Evolutionary conservation across 2,329 filamentous ascomycete species (phyloP), one percentile per base, ranked within the genome.

Genomic region (Dichotomopilus funicola): DNA sequence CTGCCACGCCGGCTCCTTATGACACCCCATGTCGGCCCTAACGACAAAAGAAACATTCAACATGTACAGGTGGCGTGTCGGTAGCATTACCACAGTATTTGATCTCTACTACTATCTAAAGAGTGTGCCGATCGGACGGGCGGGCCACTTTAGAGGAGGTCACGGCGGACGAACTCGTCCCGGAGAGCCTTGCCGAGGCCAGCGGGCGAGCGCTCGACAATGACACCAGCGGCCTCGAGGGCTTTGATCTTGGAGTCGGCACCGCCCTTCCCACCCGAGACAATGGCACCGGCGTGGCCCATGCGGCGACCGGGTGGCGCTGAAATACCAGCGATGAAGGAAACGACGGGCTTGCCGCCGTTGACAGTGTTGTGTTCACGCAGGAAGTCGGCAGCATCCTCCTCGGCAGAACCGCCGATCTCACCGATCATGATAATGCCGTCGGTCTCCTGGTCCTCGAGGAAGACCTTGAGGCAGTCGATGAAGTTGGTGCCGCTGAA

Each of bases 351-450:
- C 85, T 96, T 99, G 70, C 81, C 81, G 57, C 80, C 79, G 75
- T 91, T 88, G 73, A 85, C 79, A 58, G 85, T 91, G 83, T 99
- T 97, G 81, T 94, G 83, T 72, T 85, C 80, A 79, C 88, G 90
- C 71, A 97, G 78, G 82, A 95, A 99, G 68, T 97, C 94, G 68
- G 94, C 92, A 41, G 94, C 94, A 68, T 99, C 94, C 79, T 99
- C 94, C 79, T 99, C 94, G 58, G 94, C 94, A 59, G 88, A 89
- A 62, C 94, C 94, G 75, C 94, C 94, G 72, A 99, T 97, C 80
- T 97, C 94, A 71, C 94, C 94, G 73, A 99, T 97, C 94, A 99
- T 96, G 79, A 99, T 96, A 77, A 99, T 96, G 71, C 94, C 94
- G 72, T 99, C 94, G 41, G 94, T 99, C 78, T 96, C 90, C 72